Conservation (phyloP, 75 land plant genomes). For the Selaginella moellendorffii region DNA sequence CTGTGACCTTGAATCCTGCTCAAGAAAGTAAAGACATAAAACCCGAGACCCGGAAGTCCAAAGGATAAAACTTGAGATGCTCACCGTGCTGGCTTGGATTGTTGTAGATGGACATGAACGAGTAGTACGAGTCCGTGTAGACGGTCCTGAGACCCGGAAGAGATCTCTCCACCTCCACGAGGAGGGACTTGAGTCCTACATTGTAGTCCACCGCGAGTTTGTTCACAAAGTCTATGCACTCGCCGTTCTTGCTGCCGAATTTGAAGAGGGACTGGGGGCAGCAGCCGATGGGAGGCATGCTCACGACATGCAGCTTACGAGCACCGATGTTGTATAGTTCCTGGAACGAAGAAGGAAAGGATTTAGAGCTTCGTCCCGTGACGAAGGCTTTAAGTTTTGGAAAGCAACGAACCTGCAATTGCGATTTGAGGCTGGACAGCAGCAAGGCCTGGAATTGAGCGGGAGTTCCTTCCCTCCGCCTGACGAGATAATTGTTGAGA, state of each 20-base stretch:
- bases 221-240: not conserved
- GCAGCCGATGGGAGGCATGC: not conserved
- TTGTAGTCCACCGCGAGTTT: not conserved
- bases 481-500: slow-evolving; percentile 75
- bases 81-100: not conserved
- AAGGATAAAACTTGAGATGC: too few species aligned
- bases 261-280: not conserved
- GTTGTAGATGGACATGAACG: not conserved
- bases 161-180: not conserved
- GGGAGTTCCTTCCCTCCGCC: slow-evolving; percentile 44
- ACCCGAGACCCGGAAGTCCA: too few species aligned
- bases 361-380: too few species aligned
- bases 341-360: too few species aligned
- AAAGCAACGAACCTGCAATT: not conserved
- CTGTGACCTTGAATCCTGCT: not conserved
- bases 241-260: not conserved
- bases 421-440: slow-evolving; percentile 22
- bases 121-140: not conserved
- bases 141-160: not conserved
- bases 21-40: too few species aligned
- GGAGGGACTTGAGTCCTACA: not conserved
- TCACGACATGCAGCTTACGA: not conserved
- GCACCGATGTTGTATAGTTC: not conserved
- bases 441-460: slow-evolving; percentile 41
- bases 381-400: too few species aligned